Evolutionary conservation across 305 asterid genomes (phyloP), one percentile per base, ranked within the genome.

Genomic region (Fraxinus platypoda): DNA sequence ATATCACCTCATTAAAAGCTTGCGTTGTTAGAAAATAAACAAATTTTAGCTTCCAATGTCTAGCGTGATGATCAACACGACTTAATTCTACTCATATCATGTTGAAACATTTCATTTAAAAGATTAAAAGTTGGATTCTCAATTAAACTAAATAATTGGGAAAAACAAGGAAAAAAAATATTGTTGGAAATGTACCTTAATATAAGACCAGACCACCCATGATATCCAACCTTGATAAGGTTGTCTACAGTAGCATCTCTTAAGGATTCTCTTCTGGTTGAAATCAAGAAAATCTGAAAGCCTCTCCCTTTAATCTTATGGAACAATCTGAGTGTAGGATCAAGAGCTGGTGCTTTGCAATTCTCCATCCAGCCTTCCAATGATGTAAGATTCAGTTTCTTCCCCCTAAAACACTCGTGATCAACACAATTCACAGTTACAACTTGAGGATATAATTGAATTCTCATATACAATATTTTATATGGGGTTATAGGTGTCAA

Each of bases 181-280:
- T 64, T 64, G 73, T 26, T 28, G 41, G 8, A 35, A 4, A 46
- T 34, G 33, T 78, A 88, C 91, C 90, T 87, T 71, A 88, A 26
- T 62, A 82, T 81, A 34, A 87, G 90, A 75, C 84, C 78, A 21
- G 85, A 86, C 92, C 93, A 89, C 41, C 92, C 88, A 74, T 89
- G 89, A 71, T 87, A 90, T 1, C 93, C 90, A 71, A 76, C 91
- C 78, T 86, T 82, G 84, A 89, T 79, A 2, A 90, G 86, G 81
- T 87, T 90, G 71, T 86, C 87, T 7, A 89, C 93, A 7, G 92
- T 89, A 74, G 89, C 90, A 64, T 87, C 90, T 82, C 93, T 89
- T n/a, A 90, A 15, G 15, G 84, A 59, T 82, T 89, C 93, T 80
- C 92, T 82, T 83, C 90, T 79, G 37, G 88, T 76, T 1, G 92